These are phyloP conservation scores for Kwoniella europaea DNA, from an alignment of 768 basidiomycete species.

Conservation along the genomic window DNA sequence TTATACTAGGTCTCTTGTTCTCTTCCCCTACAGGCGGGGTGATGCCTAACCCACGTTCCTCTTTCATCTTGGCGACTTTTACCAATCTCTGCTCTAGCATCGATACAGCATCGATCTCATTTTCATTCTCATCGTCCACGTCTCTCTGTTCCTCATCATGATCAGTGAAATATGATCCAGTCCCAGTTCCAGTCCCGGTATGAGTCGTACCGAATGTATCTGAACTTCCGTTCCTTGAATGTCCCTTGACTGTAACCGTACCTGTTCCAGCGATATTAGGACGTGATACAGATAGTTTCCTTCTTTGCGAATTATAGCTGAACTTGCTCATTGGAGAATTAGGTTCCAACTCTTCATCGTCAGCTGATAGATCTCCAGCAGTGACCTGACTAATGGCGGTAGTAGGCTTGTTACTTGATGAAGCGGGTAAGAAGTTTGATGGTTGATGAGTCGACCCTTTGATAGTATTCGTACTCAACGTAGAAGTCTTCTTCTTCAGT, in stretches of 20 bases:
- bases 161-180: neutral
- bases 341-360: conserved; percentile 2
- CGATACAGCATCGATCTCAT: conserved; percentile 28
- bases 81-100: conserved; percentile 26
- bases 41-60: conserved; percentile 11
- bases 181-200: neutral
- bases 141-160: neutral
- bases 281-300: neutral
- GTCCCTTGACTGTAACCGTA: neutral
- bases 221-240: conserved; percentile 12
- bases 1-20: conserved; percentile 23
- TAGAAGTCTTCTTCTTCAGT: conserved; percentile 36
- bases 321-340: conserved; percentile 28
- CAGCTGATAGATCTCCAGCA: conserved; percentile 17
- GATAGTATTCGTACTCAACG: conserved; percentile 35
- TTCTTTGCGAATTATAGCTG: conserved; percentile 12
- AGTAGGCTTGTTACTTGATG: conserved; percentile 18
- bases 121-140: neutral
- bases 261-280: too few species aligned
- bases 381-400: conserved; percentile 40
- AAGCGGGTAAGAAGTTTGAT: conserved; percentile 27
- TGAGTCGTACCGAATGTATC: neutral
- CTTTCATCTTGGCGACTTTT: conserved; percentile 21
- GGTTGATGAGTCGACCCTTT: conserved; percentile 4
- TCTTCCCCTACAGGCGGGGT: conserved; percentile 1